Percentiles rank a stretch among this genome's conserved stretches.
Conservation (phyloP, 78 protist genomes). For the Monocercomonoides exilis region DNA sequence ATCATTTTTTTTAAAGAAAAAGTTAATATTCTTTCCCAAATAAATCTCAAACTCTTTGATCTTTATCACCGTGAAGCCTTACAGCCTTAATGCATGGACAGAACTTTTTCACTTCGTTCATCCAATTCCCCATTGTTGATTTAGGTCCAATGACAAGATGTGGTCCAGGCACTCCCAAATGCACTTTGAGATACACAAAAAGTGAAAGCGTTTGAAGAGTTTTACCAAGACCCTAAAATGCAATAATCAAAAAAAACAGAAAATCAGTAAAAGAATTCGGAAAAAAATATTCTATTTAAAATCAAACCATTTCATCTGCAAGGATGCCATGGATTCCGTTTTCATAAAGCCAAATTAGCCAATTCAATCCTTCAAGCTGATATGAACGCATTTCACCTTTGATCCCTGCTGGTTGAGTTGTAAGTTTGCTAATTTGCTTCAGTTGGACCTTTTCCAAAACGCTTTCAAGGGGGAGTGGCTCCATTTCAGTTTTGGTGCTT, state of each 20-base stretch:
- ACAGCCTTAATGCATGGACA: constrained; percentile 23
- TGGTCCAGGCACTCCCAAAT: constrained; percentile 45
- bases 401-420: background rate
- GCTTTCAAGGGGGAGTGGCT: no score
- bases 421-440: no score
- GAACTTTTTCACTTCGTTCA: constrained; percentile 36
- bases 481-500: no score
- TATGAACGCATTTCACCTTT: constrained; percentile 36
- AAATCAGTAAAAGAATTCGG: background rate
- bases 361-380: constrained; percentile 76
- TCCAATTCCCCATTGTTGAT: constrained; percentile 73
- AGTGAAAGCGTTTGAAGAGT: constrained; percentile 75
- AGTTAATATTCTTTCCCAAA: no score
- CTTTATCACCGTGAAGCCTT: constrained; percentile 66
- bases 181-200: constrained; percentile 59
- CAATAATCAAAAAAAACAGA: background rate
- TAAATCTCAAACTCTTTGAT: constrained; percentile 66
- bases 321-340: constrained; percentile 37
- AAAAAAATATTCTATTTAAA: background rate
- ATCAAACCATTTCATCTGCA: constrained; percentile 46
- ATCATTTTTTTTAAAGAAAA: no score
- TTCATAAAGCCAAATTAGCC: constrained; percentile 47
- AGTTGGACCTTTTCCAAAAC: no score
- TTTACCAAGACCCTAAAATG: constrained; percentile 73
- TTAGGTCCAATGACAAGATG: constrained; percentile 78